Evolutionary conservation across 2,329 filamentous ascomycete species (phyloP).

Genomic region (Stagonosporopsis rhizophila): DNA sequence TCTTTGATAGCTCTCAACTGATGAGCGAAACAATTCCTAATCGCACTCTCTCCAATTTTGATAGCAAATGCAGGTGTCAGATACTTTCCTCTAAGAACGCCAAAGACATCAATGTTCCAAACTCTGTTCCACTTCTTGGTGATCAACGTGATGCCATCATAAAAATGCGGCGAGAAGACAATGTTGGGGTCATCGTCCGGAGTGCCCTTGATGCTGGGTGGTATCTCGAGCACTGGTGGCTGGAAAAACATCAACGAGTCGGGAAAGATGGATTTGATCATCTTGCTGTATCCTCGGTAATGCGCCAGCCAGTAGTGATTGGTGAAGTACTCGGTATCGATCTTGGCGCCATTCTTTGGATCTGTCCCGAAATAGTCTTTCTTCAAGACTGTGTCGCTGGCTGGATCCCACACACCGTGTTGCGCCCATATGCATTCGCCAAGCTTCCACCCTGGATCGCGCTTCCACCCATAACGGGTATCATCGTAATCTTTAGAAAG

Average conservation of each 20-base stretch:
- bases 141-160: conserved; percentile 94
- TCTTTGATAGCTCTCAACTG: conserved; percentile 83
- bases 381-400: conserved; percentile 75
- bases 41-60: conserved; percentile 90
- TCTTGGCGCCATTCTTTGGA: conserved; percentile 72
- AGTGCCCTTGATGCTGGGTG: conserved; percentile 85
- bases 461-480: conserved; percentile 85
- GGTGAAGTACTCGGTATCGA: conserved; percentile 86
- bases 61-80: conserved; percentile 88
- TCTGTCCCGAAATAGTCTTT: conserved; percentile 89
- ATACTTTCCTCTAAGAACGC: conserved; percentile 87
- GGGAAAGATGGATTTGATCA: conserved; percentile 77
- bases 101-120: conserved; percentile 97
- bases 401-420: conserved; percentile 91
- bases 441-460: conserved; percentile 86
- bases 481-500: conserved; percentile 84
- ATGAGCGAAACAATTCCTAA: conserved; percentile 89
- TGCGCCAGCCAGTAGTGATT: conserved; percentile 91
- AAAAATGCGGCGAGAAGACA: conserved; percentile 94
- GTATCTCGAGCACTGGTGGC: conserved; percentile 88
- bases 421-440: conserved; percentile 98
- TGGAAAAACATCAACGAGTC: conserved; percentile 89
- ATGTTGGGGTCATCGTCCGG: conserved; percentile 87
- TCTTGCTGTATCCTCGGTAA: conserved; percentile 77
- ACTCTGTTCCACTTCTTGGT: conserved; percentile 98